Base-by-base conservation (phyloP, 1,284 basidiomycete species). In the Ganoderma leucocontextum region DNA sequence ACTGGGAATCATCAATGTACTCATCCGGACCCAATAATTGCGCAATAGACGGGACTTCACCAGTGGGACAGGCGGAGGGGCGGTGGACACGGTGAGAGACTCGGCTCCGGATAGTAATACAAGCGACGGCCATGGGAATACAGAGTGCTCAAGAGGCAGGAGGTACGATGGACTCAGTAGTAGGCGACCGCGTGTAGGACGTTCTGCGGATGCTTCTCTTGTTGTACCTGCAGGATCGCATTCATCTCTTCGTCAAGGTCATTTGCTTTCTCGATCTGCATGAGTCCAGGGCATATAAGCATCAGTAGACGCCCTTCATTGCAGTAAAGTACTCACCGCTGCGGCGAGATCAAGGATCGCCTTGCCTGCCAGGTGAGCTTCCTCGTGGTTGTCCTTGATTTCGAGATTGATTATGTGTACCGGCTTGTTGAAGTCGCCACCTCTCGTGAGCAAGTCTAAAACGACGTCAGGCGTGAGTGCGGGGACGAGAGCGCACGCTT, bases 371-470 rank as follows among this genome's bases (percentile, higher is more conserved):
- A 98, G 95, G 39, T 94, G 85, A 0, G 98, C 98, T 80, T 99
- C 98, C 84, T 99, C 98, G 76, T 99, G 97, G 77, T 98, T 99
- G 82, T 99, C 98, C 83, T 95, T 98, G 82, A 99, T 99, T 79
- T 99, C 98, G 70, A 99, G 89, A 80, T 99, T 99, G 80, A 99
- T 96, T 65, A 99, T 83, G 80, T 99, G 98, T 29, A 99, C 96
- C 0, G 96, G 91, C 65, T 93, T 91, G 82, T 97, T 99, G 77
- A 92, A 91, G 70, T 99, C 97, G 2, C 97, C 95, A 35, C 96
- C 96, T 70, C 95, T 88, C 52, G 86, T 84, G 68, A 99, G 84
- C 22, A 99, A 83, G 82, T 99, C 98, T 98, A 73, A 15, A 47
- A 53, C 29, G 42, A 35, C 2, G 41, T 42, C 41, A 5, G 22